phyloP scores from a whole-genome alignment of 306 rosid genomes.

The Parietaria judaica region DNA sequence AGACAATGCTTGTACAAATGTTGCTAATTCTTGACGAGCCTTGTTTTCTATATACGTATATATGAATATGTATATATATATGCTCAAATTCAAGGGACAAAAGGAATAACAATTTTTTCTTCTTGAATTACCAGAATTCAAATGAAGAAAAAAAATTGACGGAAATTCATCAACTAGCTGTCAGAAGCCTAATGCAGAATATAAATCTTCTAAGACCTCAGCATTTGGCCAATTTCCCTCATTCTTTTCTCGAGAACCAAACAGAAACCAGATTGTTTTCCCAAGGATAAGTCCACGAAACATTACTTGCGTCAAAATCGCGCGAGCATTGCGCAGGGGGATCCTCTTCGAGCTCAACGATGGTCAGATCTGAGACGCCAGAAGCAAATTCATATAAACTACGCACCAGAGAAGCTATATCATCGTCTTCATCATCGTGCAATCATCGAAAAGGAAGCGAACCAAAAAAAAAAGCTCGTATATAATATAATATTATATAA shows the following conservation, averaged over 20 bases:
- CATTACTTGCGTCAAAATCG: constrained; percentile 43
- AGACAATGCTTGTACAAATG: constrained; percentile 1
- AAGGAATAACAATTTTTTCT: neutral
- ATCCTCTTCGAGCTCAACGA: constrained; percentile 29
- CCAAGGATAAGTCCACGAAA: constrained; percentile 17
- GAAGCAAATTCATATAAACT: constrained; percentile 9
- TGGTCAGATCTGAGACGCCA: constrained; percentile 47
- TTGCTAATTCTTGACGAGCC: constrained; percentile 1
- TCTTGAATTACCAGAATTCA: constrained; percentile 1
- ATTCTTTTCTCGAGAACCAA: constrained; percentile 20
- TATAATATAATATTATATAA: neutral
- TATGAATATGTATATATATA: neutral
- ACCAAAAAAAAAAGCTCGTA: constrained; percentile 11
- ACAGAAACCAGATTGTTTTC: neutral
- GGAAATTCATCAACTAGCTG: neutral
- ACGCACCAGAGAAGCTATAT: constrained; percentile 13
- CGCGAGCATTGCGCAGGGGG: constrained; percentile 37
- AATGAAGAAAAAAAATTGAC: neutral
- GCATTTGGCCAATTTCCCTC: neutral
- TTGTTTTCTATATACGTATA: constrained; percentile 10
- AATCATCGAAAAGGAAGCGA: constrained; percentile 7
- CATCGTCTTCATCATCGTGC: constrained; percentile 19
- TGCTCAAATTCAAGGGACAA: neutral
- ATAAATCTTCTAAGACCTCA: neutral
- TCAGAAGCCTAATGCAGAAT: neutral